Evolutionary conservation across 2,329 filamentous ascomycete species (phyloP).

Genomic region (Chalara sp.): DNA sequence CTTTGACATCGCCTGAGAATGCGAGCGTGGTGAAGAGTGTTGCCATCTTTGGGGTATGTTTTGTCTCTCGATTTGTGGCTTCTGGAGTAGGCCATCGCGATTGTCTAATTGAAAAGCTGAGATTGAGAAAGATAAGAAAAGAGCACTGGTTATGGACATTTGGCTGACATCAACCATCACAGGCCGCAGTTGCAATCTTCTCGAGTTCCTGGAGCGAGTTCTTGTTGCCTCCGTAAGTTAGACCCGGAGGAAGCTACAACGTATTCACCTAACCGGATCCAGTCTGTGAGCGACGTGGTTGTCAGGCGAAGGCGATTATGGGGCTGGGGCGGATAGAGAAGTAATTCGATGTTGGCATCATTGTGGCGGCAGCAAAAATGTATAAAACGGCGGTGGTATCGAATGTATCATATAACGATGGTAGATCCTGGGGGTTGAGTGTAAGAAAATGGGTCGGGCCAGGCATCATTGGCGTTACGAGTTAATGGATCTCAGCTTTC

Average conservation of each 20-base stretch:
- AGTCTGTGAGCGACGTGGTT: no score
- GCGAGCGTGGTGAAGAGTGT: slow-evolving; percentile 62
- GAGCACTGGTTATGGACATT: slow-evolving; percentile 1
- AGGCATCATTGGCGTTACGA: background rate
- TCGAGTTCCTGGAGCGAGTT: slow-evolving; percentile 62
- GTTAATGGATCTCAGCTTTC: slow-evolving; percentile 3
- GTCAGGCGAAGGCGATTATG: no score
- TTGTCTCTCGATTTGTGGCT: background rate
- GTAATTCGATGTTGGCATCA: no score
- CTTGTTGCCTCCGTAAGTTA: slow-evolving; percentile 57
- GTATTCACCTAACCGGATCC: no score
- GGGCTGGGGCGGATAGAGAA: no score
- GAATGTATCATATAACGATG: no score
- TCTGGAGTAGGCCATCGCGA: background rate
- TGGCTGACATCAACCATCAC: slow-evolving; percentile 13
- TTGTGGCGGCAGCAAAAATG: no score
- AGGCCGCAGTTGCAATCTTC: slow-evolving; percentile 61
- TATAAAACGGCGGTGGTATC: no score
- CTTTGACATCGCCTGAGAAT: slow-evolving; percentile 61
- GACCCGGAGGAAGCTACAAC: background rate
- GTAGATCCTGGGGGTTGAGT: background rate
- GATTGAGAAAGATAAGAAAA: background rate
- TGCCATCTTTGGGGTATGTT: slow-evolving; percentile 59
- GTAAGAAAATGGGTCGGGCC: background rate
- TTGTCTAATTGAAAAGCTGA: no score